Conservation (phyloP, 2,329 filamentous ascomycete species). For the Talaromyces sp. region DNA sequence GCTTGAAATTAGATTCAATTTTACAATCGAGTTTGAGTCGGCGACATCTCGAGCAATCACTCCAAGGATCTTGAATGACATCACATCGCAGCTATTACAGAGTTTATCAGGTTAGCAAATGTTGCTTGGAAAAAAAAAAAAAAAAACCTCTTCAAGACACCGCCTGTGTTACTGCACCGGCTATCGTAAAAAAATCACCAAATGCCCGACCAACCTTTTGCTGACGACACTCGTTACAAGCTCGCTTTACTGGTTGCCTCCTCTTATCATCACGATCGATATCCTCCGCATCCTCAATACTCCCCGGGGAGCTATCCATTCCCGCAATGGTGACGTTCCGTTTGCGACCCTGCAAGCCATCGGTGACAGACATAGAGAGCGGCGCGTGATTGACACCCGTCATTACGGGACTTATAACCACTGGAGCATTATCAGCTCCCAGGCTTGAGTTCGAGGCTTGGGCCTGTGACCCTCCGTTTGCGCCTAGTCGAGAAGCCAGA, state of each 20-base stretch:
- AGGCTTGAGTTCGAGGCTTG: slow-evolving; percentile 30
- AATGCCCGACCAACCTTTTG: slow-evolving; percentile 59
- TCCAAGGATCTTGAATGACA: slow-evolving; percentile 66
- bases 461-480: slow-evolving; percentile 39
- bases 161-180: slow-evolving; percentile 4
- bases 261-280: slow-evolving; percentile 48
- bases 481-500: slow-evolving; percentile 40
- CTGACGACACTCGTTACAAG: slow-evolving; percentile 70
- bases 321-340: slow-evolving; percentile 48
- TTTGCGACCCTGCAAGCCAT: slow-evolving; percentile 42
- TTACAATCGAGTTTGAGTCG: slow-evolving; percentile 66
- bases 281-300: slow-evolving; percentile 50
- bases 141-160: no score
- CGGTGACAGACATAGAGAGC: slow-evolving; percentile 31
- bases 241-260: slow-evolving; percentile 59
- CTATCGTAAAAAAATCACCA: not conserved
- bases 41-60: slow-evolving; percentile 63
- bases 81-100: slow-evolving; percentile 64
- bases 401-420: slow-evolving; percentile 41
- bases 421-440: slow-evolving; percentile 39
- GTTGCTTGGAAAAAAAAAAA: not conserved
- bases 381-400: slow-evolving; percentile 36
- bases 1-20: slow-evolving; percentile 70
- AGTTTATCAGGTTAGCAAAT: slow-evolving; percentile 11
- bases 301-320: slow-evolving; percentile 52